Base-by-base conservation (phyloP, 352 stramenopile species). In the Pythium dissimile region DNA sequence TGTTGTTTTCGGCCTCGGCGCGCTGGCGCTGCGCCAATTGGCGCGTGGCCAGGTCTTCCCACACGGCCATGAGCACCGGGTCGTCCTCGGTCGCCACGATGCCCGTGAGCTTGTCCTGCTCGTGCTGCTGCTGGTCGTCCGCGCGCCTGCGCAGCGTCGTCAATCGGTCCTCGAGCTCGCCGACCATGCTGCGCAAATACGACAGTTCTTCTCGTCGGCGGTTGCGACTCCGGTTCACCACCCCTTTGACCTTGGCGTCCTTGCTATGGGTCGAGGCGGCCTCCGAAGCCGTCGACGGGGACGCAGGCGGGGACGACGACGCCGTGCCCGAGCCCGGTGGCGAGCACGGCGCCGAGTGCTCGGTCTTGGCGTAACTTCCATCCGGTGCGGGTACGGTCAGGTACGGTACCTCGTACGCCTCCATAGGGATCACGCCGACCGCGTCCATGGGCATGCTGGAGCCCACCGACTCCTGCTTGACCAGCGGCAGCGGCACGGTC, bases 181-280 rank as follows among this genome's bases (percentile, higher is more conserved):
- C 55, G 13, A 80, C 71, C 45, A 71, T 69, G 7, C 64, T 47
- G 0, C 64, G 70, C 35, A 85, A 48, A 26, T 75, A 82, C 2
- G 66, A 15, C 32, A 80, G 59, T 47, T 82, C 72, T 15, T 73
- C 54, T 13, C 53, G 46, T 1, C 46, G 59, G 3, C 59, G 51
- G 37, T 57, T 61, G 12, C 51, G 59, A 13, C 45, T 62, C 11
- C 44, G 49, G 37, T 66, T 59, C 9, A 59, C 50, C 24, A 54
- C 44, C 15, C 58, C 49, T 32, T 59, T 59, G 24, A 11, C 16
- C 31, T 59, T 51, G 13, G 18, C 32, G 15, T 20, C 16, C 8
- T 31, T 18, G n/a, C 23, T 27, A 0, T 34, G 15, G n/a, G 32
- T 61, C 3, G 54, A 45, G 24, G 27, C 42, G 1, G 42, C 24